Evolutionary conservation across 345 rosid species (phyloP), one percentile per base, ranked within the genome.

Genomic region (Gossypium herbaceum): DNA sequence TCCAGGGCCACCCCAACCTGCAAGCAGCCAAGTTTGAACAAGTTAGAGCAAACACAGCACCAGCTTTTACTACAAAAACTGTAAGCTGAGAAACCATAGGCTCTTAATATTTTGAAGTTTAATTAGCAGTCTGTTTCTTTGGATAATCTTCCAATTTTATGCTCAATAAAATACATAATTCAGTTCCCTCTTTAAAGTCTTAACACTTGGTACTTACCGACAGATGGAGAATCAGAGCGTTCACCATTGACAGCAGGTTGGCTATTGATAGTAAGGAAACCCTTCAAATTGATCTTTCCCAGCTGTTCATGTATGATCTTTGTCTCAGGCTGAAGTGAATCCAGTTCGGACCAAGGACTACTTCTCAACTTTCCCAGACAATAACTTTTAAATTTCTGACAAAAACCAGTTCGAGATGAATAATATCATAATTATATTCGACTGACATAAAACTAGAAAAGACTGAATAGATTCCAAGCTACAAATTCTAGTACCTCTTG

Each of bases 1-100:
- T 27, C 99, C 97, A 59, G 94, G 90, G 8, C 97, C 94, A 44
- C 99, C 99, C 99, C 99, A 95, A 77, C 99, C 99, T 93, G 88
- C 79, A 78, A 76, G 73, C 58, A 10, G 41, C 16, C 9, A 15
- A 2, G 34, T 9, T 1, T 2, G 4, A 64, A 51, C 17, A 76
- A 22, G 68, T 68, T 55, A 68, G 59, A 67, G 57, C 54, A 45
- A 17, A 73, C 2, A 41, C 17, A 45, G 41, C 15, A 12, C 43
- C 20, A 24, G 59, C 2, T 48, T 24, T 69, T 34, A 34, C 41
- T 34, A 34, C 41, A 6, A 34, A 34, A 34, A 34, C 41, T 5
- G 7, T 34, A 34, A 34, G 41, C 1, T 34, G 41, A 34, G 48
- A 64, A 17, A 39, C n/a, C 68, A 9, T 17, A 39, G 24, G 68